Conservation (phyloP, 352 stramenopile genomes). For the Achlya hypogyna region DNA sequence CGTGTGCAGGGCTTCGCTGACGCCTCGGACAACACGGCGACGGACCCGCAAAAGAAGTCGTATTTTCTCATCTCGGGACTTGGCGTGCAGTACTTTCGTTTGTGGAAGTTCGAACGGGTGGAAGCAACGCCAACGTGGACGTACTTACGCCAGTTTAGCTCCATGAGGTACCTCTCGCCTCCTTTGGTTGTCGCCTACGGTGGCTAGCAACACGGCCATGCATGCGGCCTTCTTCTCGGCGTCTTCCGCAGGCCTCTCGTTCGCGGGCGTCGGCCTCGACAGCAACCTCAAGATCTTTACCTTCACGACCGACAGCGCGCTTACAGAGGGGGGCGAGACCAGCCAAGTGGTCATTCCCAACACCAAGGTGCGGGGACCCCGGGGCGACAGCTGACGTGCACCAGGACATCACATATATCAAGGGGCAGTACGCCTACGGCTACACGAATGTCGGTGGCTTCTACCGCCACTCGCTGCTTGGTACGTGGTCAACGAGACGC, state of each 20-base stretch:
- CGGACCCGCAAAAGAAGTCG: conserved; percentile 23
- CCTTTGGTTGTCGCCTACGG: background rate
- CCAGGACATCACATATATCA: conserved; percentile 18
- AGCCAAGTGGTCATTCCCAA: conserved; percentile 11
- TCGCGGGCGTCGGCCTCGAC: conserved; percentile 16
- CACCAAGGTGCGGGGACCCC: background rate
- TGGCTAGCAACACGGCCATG: conserved; percentile 15
- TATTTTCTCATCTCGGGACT: conserved; percentile 74
- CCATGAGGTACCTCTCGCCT: background rate
- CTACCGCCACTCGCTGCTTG: conserved; percentile 1
- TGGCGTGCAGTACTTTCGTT: conserved; percentile 51
- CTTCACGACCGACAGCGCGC: background rate
- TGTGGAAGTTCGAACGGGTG: conserved; percentile 63
- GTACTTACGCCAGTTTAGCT: conserved; percentile 8
- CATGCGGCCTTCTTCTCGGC: conserved; percentile 5
- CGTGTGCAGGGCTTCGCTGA: conserved; percentile 60
- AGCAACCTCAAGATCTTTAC: conserved; percentile 11
- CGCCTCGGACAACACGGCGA: conserved; percentile 35
- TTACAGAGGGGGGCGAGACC: background rate
- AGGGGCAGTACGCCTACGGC: conserved; percentile 17
- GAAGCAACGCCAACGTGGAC: conserved; percentile 9
- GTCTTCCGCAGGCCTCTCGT: background rate
- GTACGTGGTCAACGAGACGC: background rate
- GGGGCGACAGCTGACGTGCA: background rate
- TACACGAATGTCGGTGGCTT: conserved; percentile 8